phyloP scores from a whole-genome alignment of 2,329 filamentous ascomycete species.

The Ophiosphaerella herpotricha region DNA sequence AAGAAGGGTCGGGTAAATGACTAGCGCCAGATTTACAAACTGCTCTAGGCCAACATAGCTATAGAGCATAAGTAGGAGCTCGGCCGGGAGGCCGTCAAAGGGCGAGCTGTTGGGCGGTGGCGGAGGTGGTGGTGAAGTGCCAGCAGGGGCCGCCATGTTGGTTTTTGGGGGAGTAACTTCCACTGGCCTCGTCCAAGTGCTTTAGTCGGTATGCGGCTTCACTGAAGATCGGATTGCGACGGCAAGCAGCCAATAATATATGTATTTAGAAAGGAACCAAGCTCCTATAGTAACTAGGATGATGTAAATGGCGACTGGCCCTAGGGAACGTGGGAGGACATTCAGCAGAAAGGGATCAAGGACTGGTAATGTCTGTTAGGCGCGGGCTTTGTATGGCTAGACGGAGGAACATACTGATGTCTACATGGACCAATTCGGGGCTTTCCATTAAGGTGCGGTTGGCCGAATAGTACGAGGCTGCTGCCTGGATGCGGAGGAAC shows the following conservation, averaged over 20 bases:
- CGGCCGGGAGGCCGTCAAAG: conserved; percentile 51
- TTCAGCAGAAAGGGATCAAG: conserved; percentile 86
- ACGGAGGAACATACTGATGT: conserved; percentile 58
- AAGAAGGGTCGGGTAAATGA: conserved; percentile 51
- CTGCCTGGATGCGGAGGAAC: conserved; percentile 74
- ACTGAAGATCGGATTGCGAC: conserved; percentile 19
- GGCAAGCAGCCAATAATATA: conserved; percentile 42
- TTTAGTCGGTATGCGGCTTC: conserved; percentile 43
- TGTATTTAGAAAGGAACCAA: conserved; percentile 55
- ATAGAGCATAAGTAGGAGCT: conserved; percentile 54
- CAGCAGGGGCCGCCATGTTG: conserved; percentile 30
- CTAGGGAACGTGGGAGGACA: conserved; percentile 75
- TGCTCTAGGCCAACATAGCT: conserved; percentile 46
- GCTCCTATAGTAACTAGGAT: conserved; percentile 60
- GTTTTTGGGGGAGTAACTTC: background rate
- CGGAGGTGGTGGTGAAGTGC: conserved; percentile 24
- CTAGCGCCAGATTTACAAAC: conserved; percentile 53
- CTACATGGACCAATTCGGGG: conserved; percentile 75
- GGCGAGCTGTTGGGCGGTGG: conserved; percentile 13
- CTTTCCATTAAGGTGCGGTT: conserved; percentile 74
- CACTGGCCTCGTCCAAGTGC: background rate
- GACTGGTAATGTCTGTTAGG: conserved; percentile 52
- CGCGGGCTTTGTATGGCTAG: background rate
- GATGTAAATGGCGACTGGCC: conserved; percentile 74
- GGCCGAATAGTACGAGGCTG: conserved; percentile 83